Percentiles rank a stretch among this genome's conserved stretches.
Evolutionary conservation across 192 early-diverging fungal species (phyloP).

Genomic region (Coemansia asiatica): DNA sequence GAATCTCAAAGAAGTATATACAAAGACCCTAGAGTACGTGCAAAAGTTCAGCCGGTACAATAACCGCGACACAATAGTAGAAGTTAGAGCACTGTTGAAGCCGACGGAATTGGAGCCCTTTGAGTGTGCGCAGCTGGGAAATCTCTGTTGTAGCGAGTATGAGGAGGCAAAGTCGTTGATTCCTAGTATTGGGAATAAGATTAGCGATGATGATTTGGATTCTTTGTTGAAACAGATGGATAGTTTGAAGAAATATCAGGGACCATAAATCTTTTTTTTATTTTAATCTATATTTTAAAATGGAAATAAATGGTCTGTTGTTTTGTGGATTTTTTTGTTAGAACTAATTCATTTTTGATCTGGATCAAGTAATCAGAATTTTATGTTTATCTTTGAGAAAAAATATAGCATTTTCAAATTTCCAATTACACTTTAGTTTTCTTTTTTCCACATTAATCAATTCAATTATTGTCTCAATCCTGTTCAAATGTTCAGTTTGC

Average conservation of each 20-base stretch:
- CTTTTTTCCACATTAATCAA: too few species aligned
- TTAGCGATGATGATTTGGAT: conserved; percentile 74
- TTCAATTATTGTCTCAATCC: conserved; percentile 5
- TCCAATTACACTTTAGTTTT: too few species aligned
- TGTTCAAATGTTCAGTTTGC: conserved; percentile 21
- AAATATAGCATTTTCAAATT: too few species aligned
- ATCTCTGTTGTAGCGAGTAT: conserved; percentile 84
- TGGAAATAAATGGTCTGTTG: too few species aligned
- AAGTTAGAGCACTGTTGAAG: conserved; percentile 61
- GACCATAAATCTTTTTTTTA: neutral
- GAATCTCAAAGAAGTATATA: conserved; percentile 63
- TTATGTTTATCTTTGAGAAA: too few species aligned
- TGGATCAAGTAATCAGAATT: too few species aligned
- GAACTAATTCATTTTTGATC: too few species aligned
- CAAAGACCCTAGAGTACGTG: conserved; percentile 86
- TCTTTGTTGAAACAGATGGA: conserved; percentile 79
- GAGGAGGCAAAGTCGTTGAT: conserved; percentile 91
- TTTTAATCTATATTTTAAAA: neutral
- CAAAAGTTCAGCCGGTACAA: conserved; percentile 79
- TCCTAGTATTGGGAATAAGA: conserved; percentile 79
- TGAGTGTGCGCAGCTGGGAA: conserved; percentile 88
- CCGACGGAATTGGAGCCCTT: conserved; percentile 66
- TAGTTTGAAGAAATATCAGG: conserved; percentile 78
- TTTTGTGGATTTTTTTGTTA: neutral
- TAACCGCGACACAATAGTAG: conserved; percentile 81